phyloP scores from a whole-genome alignment of 2,329 filamentous ascomycete species.

The Claviceps quebecensis region DNA sequence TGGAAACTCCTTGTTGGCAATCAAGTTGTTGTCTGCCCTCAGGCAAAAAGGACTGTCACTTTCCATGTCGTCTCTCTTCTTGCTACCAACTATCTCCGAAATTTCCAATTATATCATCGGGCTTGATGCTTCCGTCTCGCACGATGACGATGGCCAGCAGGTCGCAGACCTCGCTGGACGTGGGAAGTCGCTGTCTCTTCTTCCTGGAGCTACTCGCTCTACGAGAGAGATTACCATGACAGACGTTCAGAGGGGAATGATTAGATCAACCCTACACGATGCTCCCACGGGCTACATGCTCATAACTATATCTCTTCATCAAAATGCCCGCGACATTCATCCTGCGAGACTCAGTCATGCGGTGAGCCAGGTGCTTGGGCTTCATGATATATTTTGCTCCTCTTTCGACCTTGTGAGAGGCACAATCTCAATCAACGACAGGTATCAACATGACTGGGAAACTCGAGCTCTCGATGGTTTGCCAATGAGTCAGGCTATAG shows the following conservation, averaged over 20 bases:
- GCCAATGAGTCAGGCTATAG: neutral
- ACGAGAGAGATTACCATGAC: neutral
- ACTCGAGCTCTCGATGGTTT: neutral
- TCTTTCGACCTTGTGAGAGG: neutral
- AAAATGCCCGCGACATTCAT: neutral
- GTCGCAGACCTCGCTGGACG: neutral
- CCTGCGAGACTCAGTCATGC: neutral
- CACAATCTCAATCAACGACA: neutral
- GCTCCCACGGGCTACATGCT: neutral
- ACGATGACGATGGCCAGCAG: neutral
- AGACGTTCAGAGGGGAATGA: neutral
- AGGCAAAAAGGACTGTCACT: slow-evolving; percentile 1
- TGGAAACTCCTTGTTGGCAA: neutral
- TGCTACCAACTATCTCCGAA: neutral
- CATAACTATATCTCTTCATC: neutral
- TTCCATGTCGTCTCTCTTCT: neutral
- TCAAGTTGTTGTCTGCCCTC: neutral
- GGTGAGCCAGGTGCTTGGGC: neutral
- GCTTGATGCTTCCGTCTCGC: neutral
- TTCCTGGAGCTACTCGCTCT: neutral
- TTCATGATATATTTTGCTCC: neutral
- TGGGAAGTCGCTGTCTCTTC: neutral
- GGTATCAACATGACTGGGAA: neutral
- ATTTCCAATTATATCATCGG: neutral
- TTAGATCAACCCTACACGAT: neutral